Conservation (phyloP, 2,329 filamentous ascomycete genomes). For the Xylariaceae sp. region DNA sequence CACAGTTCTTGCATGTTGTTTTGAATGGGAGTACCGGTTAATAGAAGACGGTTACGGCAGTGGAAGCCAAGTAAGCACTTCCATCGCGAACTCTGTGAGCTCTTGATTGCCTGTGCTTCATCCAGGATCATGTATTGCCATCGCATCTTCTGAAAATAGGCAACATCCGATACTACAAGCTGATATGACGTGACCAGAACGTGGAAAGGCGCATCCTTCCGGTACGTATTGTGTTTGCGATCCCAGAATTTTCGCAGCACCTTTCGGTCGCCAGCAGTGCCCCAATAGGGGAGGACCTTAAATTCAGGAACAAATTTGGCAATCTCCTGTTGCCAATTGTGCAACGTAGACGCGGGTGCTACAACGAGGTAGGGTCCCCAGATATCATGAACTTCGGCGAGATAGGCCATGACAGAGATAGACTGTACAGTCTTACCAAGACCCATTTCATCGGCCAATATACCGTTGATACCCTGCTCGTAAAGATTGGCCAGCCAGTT, state of each 20-base stretch:
- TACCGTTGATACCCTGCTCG: conserved; percentile 99
- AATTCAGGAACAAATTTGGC: conserved; percentile 88
- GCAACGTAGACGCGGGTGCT: conserved; percentile 87
- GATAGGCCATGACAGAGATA: conserved; percentile 98
- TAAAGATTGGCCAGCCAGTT: conserved; percentile 99
- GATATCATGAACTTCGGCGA: conserved; percentile 94
- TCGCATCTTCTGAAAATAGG: conserved; percentile 98
- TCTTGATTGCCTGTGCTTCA: conserved; percentile 98
- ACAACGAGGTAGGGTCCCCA: conserved; percentile 98
- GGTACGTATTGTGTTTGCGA: conserved; percentile 93
- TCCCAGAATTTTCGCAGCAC: conserved; percentile 99
- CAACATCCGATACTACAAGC: conserved; percentile 88
- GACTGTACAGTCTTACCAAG: conserved; percentile 98
- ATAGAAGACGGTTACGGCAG: conserved; percentile 85
- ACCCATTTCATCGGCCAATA: conserved; percentile 98
- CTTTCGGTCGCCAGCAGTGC: conserved; percentile 87
- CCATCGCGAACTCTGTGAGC: conserved; percentile 92
- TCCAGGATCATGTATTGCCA: conserved; percentile 99
- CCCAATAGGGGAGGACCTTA: conserved; percentile 97
- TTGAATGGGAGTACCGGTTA: conserved; percentile 96
- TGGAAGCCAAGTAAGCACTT: conserved; percentile 92
- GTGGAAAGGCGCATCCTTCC: conserved; percentile 87
- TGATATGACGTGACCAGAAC: conserved; percentile 97
- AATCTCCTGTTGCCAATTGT: conserved; percentile 99
- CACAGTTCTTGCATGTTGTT: conserved; percentile 99